These are phyloP conservation scores for Sugiyamaella marilandica DNA, from an alignment of 805 yeast species.

Conservation along the genomic window DNA sequence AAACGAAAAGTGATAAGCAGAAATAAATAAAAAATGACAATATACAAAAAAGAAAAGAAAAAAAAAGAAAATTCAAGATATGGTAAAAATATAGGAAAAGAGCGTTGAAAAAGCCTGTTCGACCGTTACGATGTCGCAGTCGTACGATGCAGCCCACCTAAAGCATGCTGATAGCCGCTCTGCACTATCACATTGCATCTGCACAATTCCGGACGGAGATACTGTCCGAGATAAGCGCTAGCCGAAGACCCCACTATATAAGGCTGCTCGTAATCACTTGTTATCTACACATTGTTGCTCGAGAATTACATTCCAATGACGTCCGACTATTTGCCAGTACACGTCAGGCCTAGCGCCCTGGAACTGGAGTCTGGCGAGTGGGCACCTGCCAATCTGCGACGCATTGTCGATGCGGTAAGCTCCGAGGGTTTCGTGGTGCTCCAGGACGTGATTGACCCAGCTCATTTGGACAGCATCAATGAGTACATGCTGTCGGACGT, in stretches of 20 bases:
- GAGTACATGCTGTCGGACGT: constrained; percentile 16
- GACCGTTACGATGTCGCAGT: too few relatives aligned
- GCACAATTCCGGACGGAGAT: neutral
- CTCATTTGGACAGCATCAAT: constrained; percentile 15
- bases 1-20: too few relatives aligned
- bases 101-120: too few relatives aligned
- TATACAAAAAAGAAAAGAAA: too few relatives aligned
- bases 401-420: constrained; percentile 13
- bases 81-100: too few relatives aligned
- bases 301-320: neutral
- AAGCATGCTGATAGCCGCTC: neutral
- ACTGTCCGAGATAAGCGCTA: neutral
- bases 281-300: neutral
- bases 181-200: neutral
- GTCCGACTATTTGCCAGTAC: neutral
- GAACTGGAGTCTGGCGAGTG: constrained; percentile 13
- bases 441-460: constrained; percentile 13
- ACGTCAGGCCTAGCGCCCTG: constrained; percentile 4
- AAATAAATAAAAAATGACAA: too few relatives aligned
- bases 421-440: constrained; percentile 16
- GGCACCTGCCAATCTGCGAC: constrained; percentile 10
- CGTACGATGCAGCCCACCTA: too few relatives aligned
- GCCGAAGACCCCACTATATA: neutral
- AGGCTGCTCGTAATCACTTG: neutral
- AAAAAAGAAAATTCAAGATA: too few relatives aligned